phyloP scores from a whole-genome alignment of 2,329 filamentous ascomycete genomes.

The Beauveria caledonica region DNA sequence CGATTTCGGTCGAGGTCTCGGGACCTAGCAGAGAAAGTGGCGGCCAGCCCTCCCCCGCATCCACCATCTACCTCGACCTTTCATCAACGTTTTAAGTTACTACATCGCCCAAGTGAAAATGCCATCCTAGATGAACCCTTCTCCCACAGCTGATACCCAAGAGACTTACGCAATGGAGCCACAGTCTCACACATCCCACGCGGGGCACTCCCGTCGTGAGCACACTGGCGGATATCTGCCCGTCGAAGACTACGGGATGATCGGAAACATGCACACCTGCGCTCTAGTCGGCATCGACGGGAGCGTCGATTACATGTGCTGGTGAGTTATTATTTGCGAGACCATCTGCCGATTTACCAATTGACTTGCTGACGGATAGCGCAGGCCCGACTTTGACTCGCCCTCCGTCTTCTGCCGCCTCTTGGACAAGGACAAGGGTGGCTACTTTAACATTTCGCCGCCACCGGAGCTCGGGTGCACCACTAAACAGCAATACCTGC shows the following conservation, averaged over 20 bases:
- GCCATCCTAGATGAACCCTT: too few relatives aligned
- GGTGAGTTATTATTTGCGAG: conserved; percentile 36
- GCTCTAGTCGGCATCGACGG: conserved; percentile 67
- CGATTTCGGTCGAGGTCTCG: not conserved
- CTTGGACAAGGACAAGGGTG: conserved; percentile 66
- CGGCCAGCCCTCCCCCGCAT: not conserved
- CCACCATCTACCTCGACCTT: not conserved
- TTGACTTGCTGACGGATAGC: not conserved
- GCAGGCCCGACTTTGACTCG: conserved; percentile 69
- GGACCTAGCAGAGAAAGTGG: not conserved
- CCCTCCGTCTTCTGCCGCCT: conserved; percentile 68
- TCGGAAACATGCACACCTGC: conserved; percentile 74
- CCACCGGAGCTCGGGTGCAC: conserved; percentile 45
- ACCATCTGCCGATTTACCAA: not conserved
- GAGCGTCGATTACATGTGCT: conserved; percentile 71
- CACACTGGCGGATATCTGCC: conserved; percentile 44
- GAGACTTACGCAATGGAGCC: not conserved
- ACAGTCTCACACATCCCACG: conserved; percentile 19
- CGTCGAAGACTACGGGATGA: conserved; percentile 72
- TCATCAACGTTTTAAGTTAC: not conserved
- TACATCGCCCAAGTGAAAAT: not conserved
- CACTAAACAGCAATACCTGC: conserved; percentile 71
- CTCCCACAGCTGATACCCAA: too few relatives aligned
- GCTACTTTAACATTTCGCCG: conserved; percentile 61
- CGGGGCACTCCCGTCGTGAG: conserved; percentile 23